phyloP scores from a whole-genome alignment of 148 eudicot species.

The Arctostaphylos glauca region DNA sequence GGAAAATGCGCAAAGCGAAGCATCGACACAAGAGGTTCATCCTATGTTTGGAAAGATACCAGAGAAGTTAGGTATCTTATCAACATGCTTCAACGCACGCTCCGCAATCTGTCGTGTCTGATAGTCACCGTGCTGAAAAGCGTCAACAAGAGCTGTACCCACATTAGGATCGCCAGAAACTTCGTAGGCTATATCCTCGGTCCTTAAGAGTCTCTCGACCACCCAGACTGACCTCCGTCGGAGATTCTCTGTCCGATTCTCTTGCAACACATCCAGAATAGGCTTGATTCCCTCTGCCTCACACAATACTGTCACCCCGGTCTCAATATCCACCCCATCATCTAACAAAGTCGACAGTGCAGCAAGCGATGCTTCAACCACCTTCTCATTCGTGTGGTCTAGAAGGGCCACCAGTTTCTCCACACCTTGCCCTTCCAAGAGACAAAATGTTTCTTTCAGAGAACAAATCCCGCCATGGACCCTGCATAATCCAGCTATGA shows the following conservation, averaged over 20 bases:
- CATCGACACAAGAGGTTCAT: conserved; percentile 10
- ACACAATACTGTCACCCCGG: conserved; percentile 49
- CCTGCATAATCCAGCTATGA: conserved; percentile 53
- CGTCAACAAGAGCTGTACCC: conserved; percentile 80
- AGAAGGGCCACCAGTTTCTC: conserved; percentile 67
- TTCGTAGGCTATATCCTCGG: conserved; percentile 56
- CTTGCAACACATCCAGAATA: conserved; percentile 64
- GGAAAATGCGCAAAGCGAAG: neutral
- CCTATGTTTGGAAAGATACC: conserved; percentile 66
- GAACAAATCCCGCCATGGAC: conserved; percentile 78
- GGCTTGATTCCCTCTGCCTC: conserved; percentile 64
- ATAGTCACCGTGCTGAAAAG: conserved; percentile 78
- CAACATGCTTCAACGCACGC: conserved; percentile 77
- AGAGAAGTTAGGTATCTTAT: conserved; percentile 87
- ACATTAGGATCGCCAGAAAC: conserved; percentile 67
- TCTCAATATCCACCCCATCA: conserved; percentile 68
- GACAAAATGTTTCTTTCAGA: conserved; percentile 62
- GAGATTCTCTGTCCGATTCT: conserved; percentile 74
- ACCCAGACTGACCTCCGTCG: conserved; percentile 79
- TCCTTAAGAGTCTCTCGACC: conserved; percentile 71
- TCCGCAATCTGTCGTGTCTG: conserved; percentile 87
- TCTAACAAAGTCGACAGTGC: conserved; percentile 82
- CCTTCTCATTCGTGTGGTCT: conserved; percentile 75
- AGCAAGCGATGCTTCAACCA: conserved; percentile 80
- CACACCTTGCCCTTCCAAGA: conserved; percentile 71